These are phyloP conservation scores for Pleurotus pulmonarius DNA, from an alignment of 768 basidiomycete genomes.

Conservation along the genomic window DNA sequence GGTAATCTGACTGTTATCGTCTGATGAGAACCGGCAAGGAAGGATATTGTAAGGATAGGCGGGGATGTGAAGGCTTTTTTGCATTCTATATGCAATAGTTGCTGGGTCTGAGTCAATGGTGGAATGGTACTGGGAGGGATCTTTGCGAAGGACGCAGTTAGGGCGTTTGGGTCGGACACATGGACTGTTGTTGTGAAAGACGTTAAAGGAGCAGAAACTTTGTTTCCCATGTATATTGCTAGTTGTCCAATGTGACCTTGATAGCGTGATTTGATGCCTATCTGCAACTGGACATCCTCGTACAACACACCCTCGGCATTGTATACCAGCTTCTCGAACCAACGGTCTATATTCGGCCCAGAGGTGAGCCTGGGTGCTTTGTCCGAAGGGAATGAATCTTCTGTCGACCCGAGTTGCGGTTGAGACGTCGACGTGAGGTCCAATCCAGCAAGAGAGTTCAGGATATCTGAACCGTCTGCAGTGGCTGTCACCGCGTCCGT, in stretches of 20 bases:
- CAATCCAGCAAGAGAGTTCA: conserved; percentile 79
- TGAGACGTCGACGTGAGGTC: conserved; percentile 44
- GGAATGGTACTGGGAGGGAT: conserved; percentile 81
- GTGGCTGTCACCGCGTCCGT: conserved; percentile 28
- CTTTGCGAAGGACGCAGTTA: conserved; percentile 85
- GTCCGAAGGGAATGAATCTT: conserved; percentile 23
- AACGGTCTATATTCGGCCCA: conserved; percentile 78
- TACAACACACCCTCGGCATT: conserved; percentile 85
- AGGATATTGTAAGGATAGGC: conserved; percentile 84
- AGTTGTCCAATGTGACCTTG: conserved; percentile 93
- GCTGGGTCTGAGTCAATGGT: conserved; percentile 86
- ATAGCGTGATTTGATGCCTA: conserved; percentile 95
- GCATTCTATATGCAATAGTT: conserved; percentile 92
- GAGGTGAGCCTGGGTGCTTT: conserved; percentile 54
- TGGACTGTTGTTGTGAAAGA: conserved; percentile 85
- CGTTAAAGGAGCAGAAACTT: conserved; percentile 82
- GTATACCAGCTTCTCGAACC: conserved; percentile 84
- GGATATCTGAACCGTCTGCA: conserved; percentile 48
- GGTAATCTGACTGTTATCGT: conserved; percentile 82
- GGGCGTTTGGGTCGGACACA: conserved; percentile 67
- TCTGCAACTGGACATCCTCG: conserved; percentile 93
- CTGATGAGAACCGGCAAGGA: conserved; percentile 89
- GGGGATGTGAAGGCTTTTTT: conserved; percentile 75
- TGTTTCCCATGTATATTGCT: conserved; percentile 96
- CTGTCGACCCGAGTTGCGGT: conserved; percentile 7